Evolutionary conservation across 768 basidiomycete species (phyloP).

Genomic region (Russula emetica): DNA sequence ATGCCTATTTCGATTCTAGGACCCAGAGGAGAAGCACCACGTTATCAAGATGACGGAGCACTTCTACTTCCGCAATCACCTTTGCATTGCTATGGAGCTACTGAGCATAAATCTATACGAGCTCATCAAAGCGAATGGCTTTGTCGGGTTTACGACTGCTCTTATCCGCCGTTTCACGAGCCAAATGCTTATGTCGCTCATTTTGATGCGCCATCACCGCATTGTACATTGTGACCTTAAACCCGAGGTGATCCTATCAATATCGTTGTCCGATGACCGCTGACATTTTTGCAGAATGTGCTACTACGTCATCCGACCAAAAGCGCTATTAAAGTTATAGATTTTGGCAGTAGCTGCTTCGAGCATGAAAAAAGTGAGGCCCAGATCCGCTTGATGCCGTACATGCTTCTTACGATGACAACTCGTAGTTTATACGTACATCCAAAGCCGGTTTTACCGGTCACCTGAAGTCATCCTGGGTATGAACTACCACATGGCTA

Average conservation of each 20-base stretch:
- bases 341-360: slow-evolving; percentile 97
- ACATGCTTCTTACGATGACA: slow-evolving; percentile 6
- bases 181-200: slow-evolving; percentile 90
- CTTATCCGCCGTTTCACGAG: slow-evolving; percentile 94
- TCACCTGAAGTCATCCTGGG: slow-evolving; percentile 98
- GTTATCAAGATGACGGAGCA: slow-evolving; percentile 98
- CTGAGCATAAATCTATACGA: slow-evolving; percentile 99
- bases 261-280: slow-evolving; percentile 8
- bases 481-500: slow-evolving; percentile 99
- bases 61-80: slow-evolving; percentile 95
- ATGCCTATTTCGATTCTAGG: slow-evolving; percentile 44
- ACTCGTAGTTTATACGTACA: slow-evolving; percentile 90
- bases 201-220: slow-evolving; percentile 92
- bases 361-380: slow-evolving; percentile 94
- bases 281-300: slow-evolving; percentile 62
- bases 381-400: neutral
- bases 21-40: slow-evolving; percentile 93
- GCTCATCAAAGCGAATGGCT: slow-evolving; percentile 97
- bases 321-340: slow-evolving; percentile 96
- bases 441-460: slow-evolving; percentile 99
- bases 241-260: slow-evolving; percentile 65
- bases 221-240: slow-evolving; percentile 99
- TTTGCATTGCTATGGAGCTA: slow-evolving; percentile 97
- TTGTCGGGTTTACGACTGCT: slow-evolving; percentile 94
- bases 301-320: slow-evolving; percentile 91